phyloP scores from a whole-genome alignment of 2,329 filamentous ascomycete genomes.

The Stromatinia cepivora region DNA sequence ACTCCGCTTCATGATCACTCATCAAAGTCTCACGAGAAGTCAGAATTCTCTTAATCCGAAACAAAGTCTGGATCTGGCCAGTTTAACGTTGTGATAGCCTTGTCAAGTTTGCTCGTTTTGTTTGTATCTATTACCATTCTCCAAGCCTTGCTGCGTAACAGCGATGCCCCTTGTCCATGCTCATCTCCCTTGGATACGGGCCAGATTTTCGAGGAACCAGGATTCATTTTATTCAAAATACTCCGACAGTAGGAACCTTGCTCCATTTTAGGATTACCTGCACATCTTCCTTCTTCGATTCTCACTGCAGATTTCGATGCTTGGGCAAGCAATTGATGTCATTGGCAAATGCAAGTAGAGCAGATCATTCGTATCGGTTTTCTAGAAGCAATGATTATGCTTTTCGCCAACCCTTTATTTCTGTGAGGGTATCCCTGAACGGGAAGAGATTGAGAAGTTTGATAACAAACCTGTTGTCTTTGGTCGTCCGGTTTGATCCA shows the following conservation, averaged over 20 bases:
- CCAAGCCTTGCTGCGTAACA: background rate
- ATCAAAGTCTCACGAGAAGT: slow-evolving; percentile 2
- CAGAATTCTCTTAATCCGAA: background rate
- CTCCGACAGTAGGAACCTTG: background rate
- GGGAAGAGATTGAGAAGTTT: slow-evolving; percentile 10
- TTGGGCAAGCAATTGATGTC: slow-evolving; percentile 3
- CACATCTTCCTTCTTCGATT: slow-evolving; percentile 11
- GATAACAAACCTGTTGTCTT: background rate
- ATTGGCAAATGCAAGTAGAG: background rate
- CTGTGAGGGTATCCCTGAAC: background rate
- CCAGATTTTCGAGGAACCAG: slow-evolving; percentile 7
- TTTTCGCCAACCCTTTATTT: background rate
- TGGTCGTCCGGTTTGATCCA: background rate
- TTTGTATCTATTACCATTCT: background rate
- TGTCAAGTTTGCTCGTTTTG: slow-evolving; percentile 20
- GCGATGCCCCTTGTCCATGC: slow-evolving; percentile 1
- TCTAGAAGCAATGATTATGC: slow-evolving; percentile 8
- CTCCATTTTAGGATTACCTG: background rate
- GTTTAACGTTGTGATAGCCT: slow-evolving; percentile 18
- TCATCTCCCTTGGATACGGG: background rate
- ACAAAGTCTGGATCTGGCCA: slow-evolving; percentile 11
- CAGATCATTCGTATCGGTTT: background rate
- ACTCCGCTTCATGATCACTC: background rate
- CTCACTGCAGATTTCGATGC: slow-evolving; percentile 18
- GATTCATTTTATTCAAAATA: slow-evolving; percentile 14